Evolutionary conservation across 2,329 filamentous ascomycete genomes (phyloP).

Genomic region (Curvularia sp.): DNA sequence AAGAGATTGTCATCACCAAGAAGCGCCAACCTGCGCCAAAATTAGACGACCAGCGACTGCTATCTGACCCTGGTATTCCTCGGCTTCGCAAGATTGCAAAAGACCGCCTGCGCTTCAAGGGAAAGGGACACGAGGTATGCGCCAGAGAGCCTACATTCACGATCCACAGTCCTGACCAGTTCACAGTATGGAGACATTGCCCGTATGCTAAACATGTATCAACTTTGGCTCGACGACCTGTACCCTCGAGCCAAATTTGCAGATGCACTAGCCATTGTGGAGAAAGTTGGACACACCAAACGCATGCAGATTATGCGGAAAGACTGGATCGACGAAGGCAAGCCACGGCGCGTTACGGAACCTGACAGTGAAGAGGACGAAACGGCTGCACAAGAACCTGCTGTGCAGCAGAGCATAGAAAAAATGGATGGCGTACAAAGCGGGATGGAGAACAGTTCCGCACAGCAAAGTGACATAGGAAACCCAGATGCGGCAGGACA

Average conservation of each 20-base stretch:
- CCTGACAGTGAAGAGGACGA: slow-evolving; percentile 40
- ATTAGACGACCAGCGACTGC: slow-evolving; percentile 82
- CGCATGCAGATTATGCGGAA: slow-evolving; percentile 74
- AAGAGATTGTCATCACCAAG: slow-evolving; percentile 83
- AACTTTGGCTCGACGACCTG: slow-evolving; percentile 94
- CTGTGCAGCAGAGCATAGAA: slow-evolving; percentile 13
- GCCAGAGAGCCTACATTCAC: not conserved
- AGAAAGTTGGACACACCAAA: slow-evolving; percentile 90
- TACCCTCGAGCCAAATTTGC: slow-evolving; percentile 94
- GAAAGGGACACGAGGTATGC: slow-evolving; percentile 87
- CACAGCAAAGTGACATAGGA: not conserved
- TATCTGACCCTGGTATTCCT: slow-evolving; percentile 83
- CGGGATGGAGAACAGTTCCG: slow-evolving; percentile 2
- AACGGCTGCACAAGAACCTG: slow-evolving; percentile 1
- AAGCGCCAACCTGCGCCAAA: slow-evolving; percentile 80
- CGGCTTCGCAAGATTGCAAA: slow-evolving; percentile 76
- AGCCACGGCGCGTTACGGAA: slow-evolving; percentile 55
- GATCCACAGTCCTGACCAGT: slow-evolving; percentile 17
- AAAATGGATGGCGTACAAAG: slow-evolving; percentile 23
- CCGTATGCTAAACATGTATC: slow-evolving; percentile 85
- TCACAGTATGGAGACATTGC: slow-evolving; percentile 80
- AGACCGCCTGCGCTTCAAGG: slow-evolving; percentile 77
- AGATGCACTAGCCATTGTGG: slow-evolving; percentile 87
- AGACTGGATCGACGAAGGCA: slow-evolving; percentile 83
- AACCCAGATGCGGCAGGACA: slow-evolving; percentile 20